Percentiles rank a stretch among this genome's conserved stretches.
phyloP scores from a whole-genome alignment of 225 moss, liverwort and hornwort species.

The Bryum argenteum region DNA sequence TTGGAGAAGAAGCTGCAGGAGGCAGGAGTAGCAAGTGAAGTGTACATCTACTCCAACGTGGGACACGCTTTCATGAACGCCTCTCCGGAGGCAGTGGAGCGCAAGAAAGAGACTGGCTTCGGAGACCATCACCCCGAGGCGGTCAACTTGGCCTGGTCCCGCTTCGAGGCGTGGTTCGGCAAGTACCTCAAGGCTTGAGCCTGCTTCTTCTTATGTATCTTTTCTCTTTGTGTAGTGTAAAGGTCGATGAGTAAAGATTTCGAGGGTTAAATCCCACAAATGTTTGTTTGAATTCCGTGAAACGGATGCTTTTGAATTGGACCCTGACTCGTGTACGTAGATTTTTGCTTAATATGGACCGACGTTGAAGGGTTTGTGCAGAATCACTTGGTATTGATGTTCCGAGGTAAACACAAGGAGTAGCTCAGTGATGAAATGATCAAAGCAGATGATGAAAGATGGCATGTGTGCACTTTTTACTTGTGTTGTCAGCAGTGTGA shows the following conservation, averaged over 20 bases:
- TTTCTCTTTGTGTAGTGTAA: constrained; percentile 7
- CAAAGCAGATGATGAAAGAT: too few species aligned
- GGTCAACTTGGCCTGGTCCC: constrained; percentile 68
- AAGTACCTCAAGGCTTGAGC: constrained; percentile 57
- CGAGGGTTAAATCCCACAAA: not conserved
- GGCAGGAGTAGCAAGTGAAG: constrained; percentile 57
- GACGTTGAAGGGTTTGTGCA: too few species aligned
- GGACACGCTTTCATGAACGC: constrained; percentile 89
- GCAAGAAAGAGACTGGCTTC: constrained; percentile 61
- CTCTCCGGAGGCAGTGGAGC: constrained; percentile 78
- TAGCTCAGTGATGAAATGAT: too few species aligned
- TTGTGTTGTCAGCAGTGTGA: too few species aligned
- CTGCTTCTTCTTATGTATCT: not conserved
- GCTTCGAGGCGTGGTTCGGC: constrained; percentile 66
- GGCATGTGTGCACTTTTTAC: too few species aligned
- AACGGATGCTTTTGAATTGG: not conserved
- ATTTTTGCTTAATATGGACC: too few species aligned
- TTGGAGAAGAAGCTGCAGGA: constrained; percentile 68
- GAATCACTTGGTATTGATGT: too few species aligned
- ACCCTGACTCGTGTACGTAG: too few species aligned
- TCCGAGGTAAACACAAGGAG: too few species aligned
- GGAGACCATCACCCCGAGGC: constrained; percentile 65
- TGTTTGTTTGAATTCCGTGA: not conserved
- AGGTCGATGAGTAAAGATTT: not conserved
- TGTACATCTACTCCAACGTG: constrained; percentile 63